Percentiles rank a stretch among this genome's conserved stretches.
phyloP scores from a whole-genome alignment of 805 yeast genomes.

The Pichia rugopelliculosa region DNA sequence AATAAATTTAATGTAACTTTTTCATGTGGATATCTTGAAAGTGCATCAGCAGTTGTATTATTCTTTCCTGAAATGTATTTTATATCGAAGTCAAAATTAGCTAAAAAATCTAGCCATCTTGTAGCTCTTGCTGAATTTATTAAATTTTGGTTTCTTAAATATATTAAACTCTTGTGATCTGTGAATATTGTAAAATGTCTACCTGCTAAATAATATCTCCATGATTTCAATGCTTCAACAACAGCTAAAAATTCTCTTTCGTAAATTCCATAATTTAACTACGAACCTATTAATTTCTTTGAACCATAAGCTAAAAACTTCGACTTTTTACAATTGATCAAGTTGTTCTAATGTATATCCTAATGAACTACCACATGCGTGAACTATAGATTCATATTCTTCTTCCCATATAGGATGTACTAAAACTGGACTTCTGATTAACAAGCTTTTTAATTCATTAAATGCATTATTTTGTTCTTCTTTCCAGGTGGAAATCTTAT shows the following conservation, averaged over 20 bases:
- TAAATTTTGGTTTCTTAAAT: background rate
- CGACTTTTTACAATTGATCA: background rate
- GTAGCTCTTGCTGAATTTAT: constrained; percentile 1
- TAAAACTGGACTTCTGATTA: no score
- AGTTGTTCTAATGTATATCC: constrained; percentile 3
- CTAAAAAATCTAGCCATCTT: constrained; percentile 6
- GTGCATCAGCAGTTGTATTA: constrained; percentile 6
- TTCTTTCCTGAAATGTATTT: background rate
- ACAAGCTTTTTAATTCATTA: no score
- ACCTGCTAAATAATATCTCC: background rate
- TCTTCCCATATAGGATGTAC: no score
- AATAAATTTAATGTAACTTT: background rate
- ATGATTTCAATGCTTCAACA: background rate
- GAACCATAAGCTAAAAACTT: constrained; percentile 1
- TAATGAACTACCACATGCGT: constrained; percentile 1
- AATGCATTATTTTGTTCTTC: no score
- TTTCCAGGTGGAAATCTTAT: no score
- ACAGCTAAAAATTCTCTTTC: constrained; percentile 3
- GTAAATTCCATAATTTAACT: background rate
- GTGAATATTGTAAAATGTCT: background rate
- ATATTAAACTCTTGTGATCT: constrained; percentile 1
- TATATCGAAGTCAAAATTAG: constrained; percentile 3
- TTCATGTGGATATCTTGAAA: background rate
- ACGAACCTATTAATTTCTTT: background rate
- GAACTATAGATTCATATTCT: no score